These are phyloP conservation scores for Syncephalastrum contaminatum DNA, from an alignment of 371 early-diverging fungal genomes.

Conservation along the genomic window DNA sequence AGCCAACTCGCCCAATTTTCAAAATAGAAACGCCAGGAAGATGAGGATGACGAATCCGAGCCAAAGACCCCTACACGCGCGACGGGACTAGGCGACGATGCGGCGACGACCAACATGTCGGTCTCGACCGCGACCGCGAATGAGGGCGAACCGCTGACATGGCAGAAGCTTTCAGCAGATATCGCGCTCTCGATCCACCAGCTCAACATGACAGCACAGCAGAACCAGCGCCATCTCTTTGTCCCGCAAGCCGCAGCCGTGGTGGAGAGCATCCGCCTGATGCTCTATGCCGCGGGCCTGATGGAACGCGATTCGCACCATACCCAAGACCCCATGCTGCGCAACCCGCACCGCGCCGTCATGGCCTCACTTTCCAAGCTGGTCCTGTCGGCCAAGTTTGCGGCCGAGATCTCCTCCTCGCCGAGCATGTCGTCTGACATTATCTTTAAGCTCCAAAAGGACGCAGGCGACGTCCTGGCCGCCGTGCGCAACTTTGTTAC, in stretches of 20 bases:
- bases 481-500: constrained; percentile 76
- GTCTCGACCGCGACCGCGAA: constrained; percentile 11
- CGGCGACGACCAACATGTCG: constrained; percentile 14
- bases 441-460: constrained; percentile 27
- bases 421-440: constrained; percentile 4
- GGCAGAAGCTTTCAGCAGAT: constrained; percentile 62
- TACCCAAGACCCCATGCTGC: constrained; percentile 61
- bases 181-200: constrained; percentile 64
- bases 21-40: background rate
- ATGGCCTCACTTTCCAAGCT: constrained; percentile 79
- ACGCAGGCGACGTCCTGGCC: constrained; percentile 62
- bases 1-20: background rate
- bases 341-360: constrained; percentile 72
- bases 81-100: constrained; percentile 3
- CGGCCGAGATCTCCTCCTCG: constrained; percentile 64
- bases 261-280: constrained; percentile 80
- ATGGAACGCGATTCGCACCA: constrained; percentile 66
- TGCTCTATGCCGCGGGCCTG: constrained; percentile 80
- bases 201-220: constrained; percentile 65
- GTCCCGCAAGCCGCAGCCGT: constrained; percentile 38
- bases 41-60: background rate
- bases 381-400: constrained; percentile 80
- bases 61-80: background rate
- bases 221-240: constrained; percentile 22
- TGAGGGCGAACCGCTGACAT: constrained; percentile 24